These are phyloP conservation scores for Alternaria gaisen DNA, from an alignment of 2,329 filamentous ascomycete species.

Conservation along the genomic window DNA sequence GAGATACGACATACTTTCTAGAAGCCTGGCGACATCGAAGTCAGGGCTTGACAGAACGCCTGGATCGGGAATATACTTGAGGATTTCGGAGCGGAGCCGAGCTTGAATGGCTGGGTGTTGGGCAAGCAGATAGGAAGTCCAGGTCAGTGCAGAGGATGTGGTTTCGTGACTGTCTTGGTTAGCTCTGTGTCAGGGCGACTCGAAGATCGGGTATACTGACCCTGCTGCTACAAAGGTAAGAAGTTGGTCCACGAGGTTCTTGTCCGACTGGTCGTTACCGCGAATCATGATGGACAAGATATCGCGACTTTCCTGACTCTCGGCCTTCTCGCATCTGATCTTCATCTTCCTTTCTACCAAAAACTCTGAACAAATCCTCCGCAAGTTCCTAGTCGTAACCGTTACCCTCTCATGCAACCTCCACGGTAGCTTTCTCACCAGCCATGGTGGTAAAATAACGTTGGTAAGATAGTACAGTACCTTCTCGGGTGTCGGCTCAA, in stretches of 20 bases:
- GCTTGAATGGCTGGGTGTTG: conserved; percentile 71
- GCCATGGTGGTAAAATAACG: conserved; percentile 47
- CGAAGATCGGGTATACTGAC: conserved; percentile 43
- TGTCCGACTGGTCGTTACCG: conserved; percentile 62
- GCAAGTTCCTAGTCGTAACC: conserved; percentile 48
- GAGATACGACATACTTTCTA: conserved; percentile 57
- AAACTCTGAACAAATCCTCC: conserved; percentile 56
- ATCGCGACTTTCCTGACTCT: conserved; percentile 49
- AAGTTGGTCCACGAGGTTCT: conserved; percentile 63
- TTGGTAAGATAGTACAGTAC: conserved; percentile 55
- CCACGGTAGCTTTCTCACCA: conserved; percentile 58
- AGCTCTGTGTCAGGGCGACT: background rate
- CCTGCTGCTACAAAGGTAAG: conserved; percentile 66
- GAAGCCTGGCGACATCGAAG: conserved; percentile 45
- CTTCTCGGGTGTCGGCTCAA: conserved; percentile 60
- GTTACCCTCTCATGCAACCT: conserved; percentile 56
- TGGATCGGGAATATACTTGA: conserved; percentile 63
- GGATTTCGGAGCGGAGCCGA: conserved; percentile 74
- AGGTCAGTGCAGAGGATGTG: conserved; percentile 78
- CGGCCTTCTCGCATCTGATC: conserved; percentile 45
- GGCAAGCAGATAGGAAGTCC: conserved; percentile 76
- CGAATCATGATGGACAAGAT: conserved; percentile 61
- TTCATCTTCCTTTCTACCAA: conserved; percentile 58
- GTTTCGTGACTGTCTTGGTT: conserved; percentile 69
- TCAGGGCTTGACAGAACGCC: conserved; percentile 23